Evolutionary conservation across 1,284 basidiomycete genomes (phyloP).

Genomic region (Apiotrichum siamense): DNA sequence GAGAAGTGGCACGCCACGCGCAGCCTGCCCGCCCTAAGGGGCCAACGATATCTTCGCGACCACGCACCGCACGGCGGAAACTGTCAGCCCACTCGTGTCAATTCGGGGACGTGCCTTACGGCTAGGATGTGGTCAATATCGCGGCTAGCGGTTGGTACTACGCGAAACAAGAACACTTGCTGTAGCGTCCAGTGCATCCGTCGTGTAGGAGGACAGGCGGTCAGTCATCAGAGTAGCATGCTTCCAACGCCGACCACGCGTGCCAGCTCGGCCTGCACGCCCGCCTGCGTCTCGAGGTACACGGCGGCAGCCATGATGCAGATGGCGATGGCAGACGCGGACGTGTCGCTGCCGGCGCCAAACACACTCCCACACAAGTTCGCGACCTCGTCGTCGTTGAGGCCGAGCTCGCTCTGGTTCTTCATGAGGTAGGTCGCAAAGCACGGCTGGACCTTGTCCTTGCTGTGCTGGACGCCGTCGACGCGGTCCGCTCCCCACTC

Average conservation of each 20-base stretch:
- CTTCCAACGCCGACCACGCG: constrained; percentile 40
- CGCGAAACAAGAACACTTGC: too few species aligned
- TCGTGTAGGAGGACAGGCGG: too few species aligned
- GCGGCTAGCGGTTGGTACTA: too few species aligned
- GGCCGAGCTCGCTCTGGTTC: not conserved
- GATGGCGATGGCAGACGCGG: constrained; percentile 55
- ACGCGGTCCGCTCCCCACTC: constrained; percentile 56
- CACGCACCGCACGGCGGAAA: too few species aligned
- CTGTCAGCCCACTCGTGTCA: too few species aligned
- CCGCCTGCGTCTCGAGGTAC: constrained; percentile 55
- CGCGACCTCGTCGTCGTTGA: constrained; percentile 13
- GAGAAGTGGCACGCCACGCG: too few species aligned
- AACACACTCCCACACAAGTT: constrained; percentile 18
- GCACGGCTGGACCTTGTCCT: not conserved
- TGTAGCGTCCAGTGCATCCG: too few species aligned
- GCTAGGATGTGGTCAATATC: too few species aligned
- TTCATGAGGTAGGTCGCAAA: constrained; percentile 7
- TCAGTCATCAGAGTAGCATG: too few species aligned
- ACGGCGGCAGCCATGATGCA: constrained; percentile 59
- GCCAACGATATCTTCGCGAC: too few species aligned
- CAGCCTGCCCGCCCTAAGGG: too few species aligned
- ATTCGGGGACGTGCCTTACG: too few species aligned
- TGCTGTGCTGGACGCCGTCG: constrained; percentile 50
- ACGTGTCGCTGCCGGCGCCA: constrained; percentile 38
- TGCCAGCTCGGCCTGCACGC: constrained; percentile 60